Base-by-base conservation (phyloP, 352 stramenopile genomes). In the Phytophthora pseudosyringae region DNA sequence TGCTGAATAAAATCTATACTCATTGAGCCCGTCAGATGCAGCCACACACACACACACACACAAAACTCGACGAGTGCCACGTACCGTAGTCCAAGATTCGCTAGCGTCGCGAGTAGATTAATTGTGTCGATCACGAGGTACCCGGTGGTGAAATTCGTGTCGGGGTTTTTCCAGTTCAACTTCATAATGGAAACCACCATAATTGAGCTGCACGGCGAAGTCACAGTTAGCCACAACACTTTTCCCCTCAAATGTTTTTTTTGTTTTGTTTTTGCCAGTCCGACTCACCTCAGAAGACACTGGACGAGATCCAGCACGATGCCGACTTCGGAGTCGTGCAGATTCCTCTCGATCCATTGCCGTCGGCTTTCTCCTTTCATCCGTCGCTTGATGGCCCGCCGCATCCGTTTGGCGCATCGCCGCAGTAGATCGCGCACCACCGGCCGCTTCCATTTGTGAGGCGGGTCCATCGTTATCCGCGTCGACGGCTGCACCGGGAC, bases 311-410 rank as follows among this genome's bases (percentile, higher is more conserved):
- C 82, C n/a, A 86, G 55, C 15, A 71, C 49, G 11, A 89, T 53
- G 7, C 82, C 80, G 7, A 78, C 77, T 43, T 89, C 76, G 5
- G 80, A 89, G 60, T 90, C 81, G 31, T 89, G 82, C 33, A 91
- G 28, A 67, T 90, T 91, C 13, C 83, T 72, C 59, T 91, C 80
- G 31, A 90, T 84, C 83, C 83, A 91, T 55, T 90, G 78, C 0
- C 83, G 80, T 21, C 71, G 73, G 53, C 78, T 88, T 51, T 91
- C 80, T 18, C 83, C 83, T 29, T 80, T 86, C 52, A 90, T 84
- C 4, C 81, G 72, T 12, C 83, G 69, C 52, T 90, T 90, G 18
- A 91, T 70, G 33, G 74, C 71, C 15, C 71, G 66, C 13, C 70
- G 58, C 25, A 82, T 64, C 15, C 56, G 41, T 38, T 60, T 71